Evolutionary conservation across 2,329 filamentous ascomycete species (phyloP).

Genomic region (Venturia effusa): DNA sequence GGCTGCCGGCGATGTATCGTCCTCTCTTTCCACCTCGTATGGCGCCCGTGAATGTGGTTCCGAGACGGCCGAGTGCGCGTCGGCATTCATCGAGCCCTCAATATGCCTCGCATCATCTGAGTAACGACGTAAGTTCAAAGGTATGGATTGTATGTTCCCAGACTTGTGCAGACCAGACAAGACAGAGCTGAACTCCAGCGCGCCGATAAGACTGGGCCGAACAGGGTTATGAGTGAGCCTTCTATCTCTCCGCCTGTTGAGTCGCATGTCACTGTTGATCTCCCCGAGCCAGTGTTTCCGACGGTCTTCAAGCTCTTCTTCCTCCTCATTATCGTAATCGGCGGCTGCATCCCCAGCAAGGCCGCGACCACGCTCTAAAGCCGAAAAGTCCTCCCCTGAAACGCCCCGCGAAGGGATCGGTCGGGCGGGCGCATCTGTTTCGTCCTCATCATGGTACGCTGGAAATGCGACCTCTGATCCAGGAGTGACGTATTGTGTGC

Average conservation of each 20-base stretch:
- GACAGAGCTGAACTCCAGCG: slow-evolving; percentile 84
- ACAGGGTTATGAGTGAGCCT: slow-evolving; percentile 74
- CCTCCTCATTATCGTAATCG: slow-evolving; percentile 40
- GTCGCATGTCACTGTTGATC: slow-evolving; percentile 85
- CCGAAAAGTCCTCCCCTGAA: slow-evolving; percentile 54
- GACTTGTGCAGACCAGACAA: slow-evolving; percentile 78
- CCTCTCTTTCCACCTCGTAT: slow-evolving; percentile 2
- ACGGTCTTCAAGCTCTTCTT: slow-evolving; percentile 53
- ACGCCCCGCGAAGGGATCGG: slow-evolving; percentile 33
- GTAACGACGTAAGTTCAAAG: slow-evolving; percentile 58
- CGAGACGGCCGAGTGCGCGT: slow-evolving; percentile 36
- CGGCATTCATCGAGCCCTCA: slow-evolving; percentile 13
- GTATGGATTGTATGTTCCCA: slow-evolving; percentile 60
- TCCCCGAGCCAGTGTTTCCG: slow-evolving; percentile 60
- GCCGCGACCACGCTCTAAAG: slow-evolving; percentile 47
- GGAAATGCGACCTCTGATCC: slow-evolving; percentile 47
- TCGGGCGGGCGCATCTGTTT: slow-evolving; percentile 32
- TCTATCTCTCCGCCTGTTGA: slow-evolving; percentile 58
- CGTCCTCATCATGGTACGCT: slow-evolving; percentile 43
- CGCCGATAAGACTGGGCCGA: slow-evolving; percentile 83
- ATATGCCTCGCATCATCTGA: slow-evolving; percentile 48
- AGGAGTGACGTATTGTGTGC: slow-evolving; percentile 60
- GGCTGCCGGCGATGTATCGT: neutral
- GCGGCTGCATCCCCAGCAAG: slow-evolving; percentile 42
- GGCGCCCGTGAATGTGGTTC: slow-evolving; percentile 30